Evolutionary conservation across 1,284 basidiomycete species (phyloP), one percentile per base, ranked within the genome.

Genomic region (Moniliophthora roreri): DNA sequence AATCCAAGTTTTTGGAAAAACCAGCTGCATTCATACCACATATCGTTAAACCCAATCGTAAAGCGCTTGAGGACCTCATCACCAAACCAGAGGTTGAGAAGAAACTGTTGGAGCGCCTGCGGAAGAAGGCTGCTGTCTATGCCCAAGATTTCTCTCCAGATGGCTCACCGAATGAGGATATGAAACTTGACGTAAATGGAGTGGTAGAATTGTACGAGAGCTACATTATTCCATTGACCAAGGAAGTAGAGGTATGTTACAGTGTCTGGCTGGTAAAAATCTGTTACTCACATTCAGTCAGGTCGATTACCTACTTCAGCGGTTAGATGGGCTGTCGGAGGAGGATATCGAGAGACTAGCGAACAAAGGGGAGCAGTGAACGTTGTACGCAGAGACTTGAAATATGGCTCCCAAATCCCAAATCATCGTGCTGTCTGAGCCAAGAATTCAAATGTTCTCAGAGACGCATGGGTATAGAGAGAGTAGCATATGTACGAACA

Each of bases 71-170:
- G 11, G 85, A 70, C 0, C 78, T 99, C 38, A 98, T 99, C 70
- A 97, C 95, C 15, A 99, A 98, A 69, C 95, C 95, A 0, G 95
- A 91, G 52, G 95, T 99, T 32, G 97, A 99, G 68, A 83, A 80
- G 15, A 89, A 87, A 52, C 78, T 99, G 8, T 82, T 99, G n/a
- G 75, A 85, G 47, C 82, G 97, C 21, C 73, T 99, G 13, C 84
- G 84, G 51, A 95, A 93, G 73, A 99, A 99, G 70, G 95, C 96
- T 4, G 78, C 81, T 36, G 87, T 93, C 32, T 99, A 99, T 69
- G 95, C 95, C 0, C 89, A 94, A 62, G 94, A 98, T 62, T 82
- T 98, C 63, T 85, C 86, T 23, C 77, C 81, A 0, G 87, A 91
- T 58, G 89, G 88, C 13, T 28, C 39, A 4, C 41, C 48, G 4